Percentiles rank a stretch among this genome's conserved stretches.
phyloP scores from a whole-genome alignment of 2,329 filamentous ascomycete species.

The Stachybotrys echinatus region DNA sequence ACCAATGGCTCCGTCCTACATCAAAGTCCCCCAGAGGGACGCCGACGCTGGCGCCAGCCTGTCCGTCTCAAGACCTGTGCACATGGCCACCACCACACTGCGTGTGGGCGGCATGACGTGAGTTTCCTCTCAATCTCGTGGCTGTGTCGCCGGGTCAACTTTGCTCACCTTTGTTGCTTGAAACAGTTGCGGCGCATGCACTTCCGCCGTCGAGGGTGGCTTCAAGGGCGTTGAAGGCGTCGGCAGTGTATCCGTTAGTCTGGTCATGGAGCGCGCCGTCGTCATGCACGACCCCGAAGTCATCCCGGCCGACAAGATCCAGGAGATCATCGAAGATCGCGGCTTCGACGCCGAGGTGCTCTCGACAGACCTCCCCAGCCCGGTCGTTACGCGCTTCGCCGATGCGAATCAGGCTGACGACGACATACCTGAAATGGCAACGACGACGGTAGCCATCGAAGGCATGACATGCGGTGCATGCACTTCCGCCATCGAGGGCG shows the following conservation, averaged over 20 bases:
- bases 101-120: conserved; percentile 84
- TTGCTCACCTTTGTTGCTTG: not conserved
- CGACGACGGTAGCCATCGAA: conserved; percentile 72
- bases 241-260: conserved; percentile 81
- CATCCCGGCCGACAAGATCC: conserved; percentile 69
- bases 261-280: conserved; percentile 95
- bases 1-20: conserved; percentile 47
- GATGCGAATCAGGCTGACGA: conserved; percentile 23
- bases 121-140: conserved; percentile 25
- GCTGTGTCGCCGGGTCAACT: conserved; percentile 12
- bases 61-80: conserved; percentile 34
- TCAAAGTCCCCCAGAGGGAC: conserved; percentile 40
- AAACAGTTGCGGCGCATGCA: conserved; percentile 84
- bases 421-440: conserved; percentile 40
- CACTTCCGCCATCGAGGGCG: conserved; percentile 78
- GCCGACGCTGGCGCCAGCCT: conserved; percentile 14
- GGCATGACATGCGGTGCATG: conserved; percentile 93
- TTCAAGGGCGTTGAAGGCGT: conserved; percentile 80
- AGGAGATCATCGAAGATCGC: conserved; percentile 83
- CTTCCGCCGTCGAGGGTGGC: conserved; percentile 87
- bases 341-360: conserved; percentile 90
- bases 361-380: conserved; percentile 67
- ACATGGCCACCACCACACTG: conserved; percentile 86
- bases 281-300: conserved; percentile 77
- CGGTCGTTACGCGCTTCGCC: conserved; percentile 33